These are phyloP conservation scores for Fusarium mexicanum DNA, from an alignment of 2,329 filamentous ascomycete genomes.

Conservation along the genomic window DNA sequence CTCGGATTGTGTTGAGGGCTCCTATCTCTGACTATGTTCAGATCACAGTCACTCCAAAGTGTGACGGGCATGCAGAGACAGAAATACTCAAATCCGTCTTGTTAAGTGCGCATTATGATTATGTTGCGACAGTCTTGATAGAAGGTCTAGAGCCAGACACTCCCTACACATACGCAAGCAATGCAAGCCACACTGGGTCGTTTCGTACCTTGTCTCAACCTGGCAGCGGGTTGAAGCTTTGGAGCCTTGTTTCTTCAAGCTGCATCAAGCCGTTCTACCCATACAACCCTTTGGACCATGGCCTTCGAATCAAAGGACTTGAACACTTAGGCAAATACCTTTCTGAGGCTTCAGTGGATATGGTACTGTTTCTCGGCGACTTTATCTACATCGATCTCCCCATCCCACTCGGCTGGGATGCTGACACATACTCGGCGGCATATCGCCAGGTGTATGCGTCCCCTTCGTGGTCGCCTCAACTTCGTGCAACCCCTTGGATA, in stretches of 20 bases:
- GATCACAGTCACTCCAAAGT: neutral
- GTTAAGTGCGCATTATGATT: neutral
- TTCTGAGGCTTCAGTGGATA: neutral
- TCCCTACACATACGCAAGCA: neutral
- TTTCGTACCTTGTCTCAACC: neutral
- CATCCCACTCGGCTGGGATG: neutral
- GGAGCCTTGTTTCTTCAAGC: neutral
- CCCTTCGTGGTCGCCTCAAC: neutral
- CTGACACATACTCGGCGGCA: neutral
- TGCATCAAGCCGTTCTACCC: neutral
- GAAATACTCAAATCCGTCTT: fast-evolving
- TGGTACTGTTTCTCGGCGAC: neutral
- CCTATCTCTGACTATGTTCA: neutral
- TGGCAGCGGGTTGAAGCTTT: neutral
- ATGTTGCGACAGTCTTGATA: neutral
- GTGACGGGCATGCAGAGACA: fast-evolving
- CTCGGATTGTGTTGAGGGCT: neutral
- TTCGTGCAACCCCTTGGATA: neutral
- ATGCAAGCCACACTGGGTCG: neutral
- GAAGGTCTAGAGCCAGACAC: neutral
- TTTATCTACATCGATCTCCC: neutral
- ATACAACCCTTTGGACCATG: neutral
- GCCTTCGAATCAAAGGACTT: neutral
- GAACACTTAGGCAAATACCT: neutral
- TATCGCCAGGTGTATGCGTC: neutral